Evolutionary conservation across 805 yeast genomes (phyloP).

Genomic region (Suhomyces xylopsoci): DNA sequence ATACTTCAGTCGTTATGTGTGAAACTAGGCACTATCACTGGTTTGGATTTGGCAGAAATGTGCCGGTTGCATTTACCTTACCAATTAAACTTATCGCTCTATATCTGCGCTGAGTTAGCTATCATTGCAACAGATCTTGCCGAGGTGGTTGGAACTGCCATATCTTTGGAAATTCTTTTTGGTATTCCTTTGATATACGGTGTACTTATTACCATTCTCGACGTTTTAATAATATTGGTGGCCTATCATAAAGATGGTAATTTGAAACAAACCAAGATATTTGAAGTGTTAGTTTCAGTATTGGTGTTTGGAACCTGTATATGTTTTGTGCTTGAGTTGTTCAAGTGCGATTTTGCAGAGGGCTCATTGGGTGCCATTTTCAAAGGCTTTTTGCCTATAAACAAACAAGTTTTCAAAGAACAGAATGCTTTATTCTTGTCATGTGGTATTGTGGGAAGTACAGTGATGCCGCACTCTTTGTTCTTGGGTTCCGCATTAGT

Average conservation of each 20-base stretch:
- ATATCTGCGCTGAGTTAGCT: slow-evolving; percentile 76
- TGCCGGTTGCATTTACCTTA: slow-evolving; percentile 69
- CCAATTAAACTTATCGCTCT: slow-evolving; percentile 61
- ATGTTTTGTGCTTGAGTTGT: slow-evolving; percentile 72
- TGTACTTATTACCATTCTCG: slow-evolving; percentile 74
- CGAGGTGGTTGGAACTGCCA: slow-evolving; percentile 92
- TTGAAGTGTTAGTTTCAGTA: slow-evolving; percentile 70
- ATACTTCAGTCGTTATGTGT: slow-evolving; percentile 79
- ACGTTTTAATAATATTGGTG: slow-evolving; percentile 72
- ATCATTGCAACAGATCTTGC: slow-evolving; percentile 92
- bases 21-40: slow-evolving; percentile 86
- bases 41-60: slow-evolving; percentile 81
- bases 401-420: slow-evolving; percentile 28
- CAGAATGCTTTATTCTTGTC: slow-evolving; percentile 40
- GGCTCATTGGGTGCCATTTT: slow-evolving; percentile 52
- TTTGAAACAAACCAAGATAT: slow-evolving; percentile 67
- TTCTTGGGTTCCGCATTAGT: slow-evolving; percentile 45
- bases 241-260: slow-evolving; percentile 77
- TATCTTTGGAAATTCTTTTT: slow-evolving; percentile 74
- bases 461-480: slow-evolving; percentile 47
- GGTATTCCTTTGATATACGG: slow-evolving; percentile 72
- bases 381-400: slow-evolving; percentile 66
- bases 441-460: slow-evolving; percentile 46
- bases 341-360: slow-evolving; percentile 49
- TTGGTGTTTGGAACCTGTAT: slow-evolving; percentile 71